Percentiles rank a stretch among this genome's conserved stretches.
Evolutionary conservation across 441 rosid genomes (phyloP).

Genomic region (Arabidopsis hybrid): DNA sequence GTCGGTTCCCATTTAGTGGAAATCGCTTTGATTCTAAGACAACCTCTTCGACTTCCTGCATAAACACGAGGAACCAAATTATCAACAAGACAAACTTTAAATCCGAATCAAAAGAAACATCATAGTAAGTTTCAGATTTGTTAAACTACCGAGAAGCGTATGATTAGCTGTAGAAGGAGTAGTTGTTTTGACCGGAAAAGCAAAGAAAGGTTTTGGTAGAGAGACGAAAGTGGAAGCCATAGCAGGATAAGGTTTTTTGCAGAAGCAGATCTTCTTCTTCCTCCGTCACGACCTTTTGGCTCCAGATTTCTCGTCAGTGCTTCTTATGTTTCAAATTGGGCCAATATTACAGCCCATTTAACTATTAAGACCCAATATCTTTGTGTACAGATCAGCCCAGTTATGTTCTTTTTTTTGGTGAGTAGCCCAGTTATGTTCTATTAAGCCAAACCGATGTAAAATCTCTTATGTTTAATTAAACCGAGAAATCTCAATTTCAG

Average conservation of each 20-base stretch:
- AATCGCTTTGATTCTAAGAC: slow-evolving; percentile 67
- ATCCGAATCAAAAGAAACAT: neutral
- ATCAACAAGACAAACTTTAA: neutral
- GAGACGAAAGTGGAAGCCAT: slow-evolving; percentile 59
- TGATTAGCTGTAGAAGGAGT: slow-evolving; percentile 45
- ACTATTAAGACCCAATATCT: neutral
- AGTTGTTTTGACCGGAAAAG: slow-evolving; percentile 40
- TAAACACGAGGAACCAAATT: neutral
- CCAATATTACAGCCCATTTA: slow-evolving; percentile 14
- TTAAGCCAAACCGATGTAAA: neutral
- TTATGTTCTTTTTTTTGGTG: too few species aligned
- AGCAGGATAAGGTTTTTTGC: slow-evolving; percentile 39
- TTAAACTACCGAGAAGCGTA: slow-evolving; percentile 49
- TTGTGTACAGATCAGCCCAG: neutral
- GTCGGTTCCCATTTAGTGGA: slow-evolving; percentile 80
- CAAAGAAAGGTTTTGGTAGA: slow-evolving; percentile 51
- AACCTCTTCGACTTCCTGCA: slow-evolving; percentile 54
- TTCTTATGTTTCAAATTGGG: slow-evolving; percentile 25
- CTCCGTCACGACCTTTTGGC: slow-evolving; percentile 9
- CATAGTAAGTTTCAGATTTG: neutral
- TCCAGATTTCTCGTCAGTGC: slow-evolving; percentile 8
- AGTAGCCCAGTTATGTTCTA: neutral
- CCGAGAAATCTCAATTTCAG: neutral
- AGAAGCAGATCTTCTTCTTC: slow-evolving; percentile 26
- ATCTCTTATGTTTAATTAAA: neutral